Percentiles rank a stretch among this genome's conserved stretches.
Evolutionary conservation across 164 flowering plant species (phyloP).

Genomic region (Hamamelis virginiana): DNA sequence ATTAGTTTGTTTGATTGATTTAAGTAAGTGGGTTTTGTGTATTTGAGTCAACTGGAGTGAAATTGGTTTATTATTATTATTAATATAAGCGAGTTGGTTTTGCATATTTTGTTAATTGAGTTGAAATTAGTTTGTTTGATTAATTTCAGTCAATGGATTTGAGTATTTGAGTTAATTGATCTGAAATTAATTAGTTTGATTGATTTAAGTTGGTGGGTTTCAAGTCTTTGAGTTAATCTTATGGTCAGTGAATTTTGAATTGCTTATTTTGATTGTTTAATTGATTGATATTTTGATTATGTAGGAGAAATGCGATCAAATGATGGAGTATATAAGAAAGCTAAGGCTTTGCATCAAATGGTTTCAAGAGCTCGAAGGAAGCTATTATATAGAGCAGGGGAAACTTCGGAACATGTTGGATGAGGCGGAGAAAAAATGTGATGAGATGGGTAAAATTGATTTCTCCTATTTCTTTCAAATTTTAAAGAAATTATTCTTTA

Average conservation of each 20-base stretch:
- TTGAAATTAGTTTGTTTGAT: neutral
- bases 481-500: too few relatives aligned
- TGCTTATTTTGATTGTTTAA: neutral
- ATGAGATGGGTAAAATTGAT: slow-evolving; percentile 51
- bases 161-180: neutral
- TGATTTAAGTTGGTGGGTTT: neutral
- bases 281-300: slow-evolving; percentile 8
- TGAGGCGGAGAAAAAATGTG: slow-evolving; percentile 37
- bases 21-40: too few relatives aligned
- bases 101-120: too few relatives aligned
- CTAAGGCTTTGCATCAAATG: slow-evolving; percentile 69
- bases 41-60: too few relatives aligned
- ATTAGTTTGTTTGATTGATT: too few relatives aligned
- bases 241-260: slow-evolving; percentile 41
- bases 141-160: neutral
- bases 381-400: slow-evolving; percentile 47
- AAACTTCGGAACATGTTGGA: slow-evolving; percentile 41
- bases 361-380: slow-evolving; percentile 63
- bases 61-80: neutral
- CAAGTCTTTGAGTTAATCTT: slow-evolving; percentile 26
- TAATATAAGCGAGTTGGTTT: too few relatives aligned
- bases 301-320: slow-evolving; percentile 71
- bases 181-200: neutral
- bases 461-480: neutral
- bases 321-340: slow-evolving; percentile 62